Evolutionary conservation across 306 rosid species (phyloP).

Genomic region (Prunus dulcis): DNA sequence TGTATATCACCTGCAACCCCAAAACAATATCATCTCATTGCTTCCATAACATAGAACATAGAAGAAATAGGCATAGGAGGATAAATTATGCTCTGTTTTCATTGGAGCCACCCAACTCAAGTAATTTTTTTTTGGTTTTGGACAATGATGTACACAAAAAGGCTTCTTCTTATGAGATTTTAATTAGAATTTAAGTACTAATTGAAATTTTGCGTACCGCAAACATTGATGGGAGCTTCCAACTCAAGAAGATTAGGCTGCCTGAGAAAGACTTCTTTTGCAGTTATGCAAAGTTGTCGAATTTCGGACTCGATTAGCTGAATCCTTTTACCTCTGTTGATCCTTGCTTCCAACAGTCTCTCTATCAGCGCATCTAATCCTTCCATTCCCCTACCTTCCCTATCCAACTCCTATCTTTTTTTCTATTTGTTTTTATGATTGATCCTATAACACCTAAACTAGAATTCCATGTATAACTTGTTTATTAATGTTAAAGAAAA

Average conservation of each 20-base stretch:
- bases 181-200: too few relatives aligned
- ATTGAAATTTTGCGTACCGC: slow-evolving; percentile 44
- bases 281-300: slow-evolving; percentile 64
- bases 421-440: neutral
- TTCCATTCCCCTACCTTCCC: slow-evolving; percentile 53
- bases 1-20: slow-evolving; percentile 68
- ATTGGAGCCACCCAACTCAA: too few relatives aligned
- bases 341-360: slow-evolving; percentile 70
- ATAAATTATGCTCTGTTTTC: neutral
- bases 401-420: neutral
- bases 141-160: too few relatives aligned
- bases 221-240: slow-evolving; percentile 89
- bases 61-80: neutral
- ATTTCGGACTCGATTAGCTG: slow-evolving; percentile 71
- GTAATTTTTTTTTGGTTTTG: too few relatives aligned
- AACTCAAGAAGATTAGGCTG: slow-evolving; percentile 81
- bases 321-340: slow-evolving; percentile 61
- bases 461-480: neutral
- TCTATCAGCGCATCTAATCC: slow-evolving; percentile 78
- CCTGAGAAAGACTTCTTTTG: slow-evolving; percentile 65
- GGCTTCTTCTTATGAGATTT: too few relatives aligned
- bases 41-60: neutral
- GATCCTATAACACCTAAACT: neutral
- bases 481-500: neutral
- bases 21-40: neutral